Percentiles rank a stretch among this genome's conserved stretches.
phyloP scores from a whole-genome alignment of 441 rosid genomes.

The Pelargonium myrrhifolium region DNA sequence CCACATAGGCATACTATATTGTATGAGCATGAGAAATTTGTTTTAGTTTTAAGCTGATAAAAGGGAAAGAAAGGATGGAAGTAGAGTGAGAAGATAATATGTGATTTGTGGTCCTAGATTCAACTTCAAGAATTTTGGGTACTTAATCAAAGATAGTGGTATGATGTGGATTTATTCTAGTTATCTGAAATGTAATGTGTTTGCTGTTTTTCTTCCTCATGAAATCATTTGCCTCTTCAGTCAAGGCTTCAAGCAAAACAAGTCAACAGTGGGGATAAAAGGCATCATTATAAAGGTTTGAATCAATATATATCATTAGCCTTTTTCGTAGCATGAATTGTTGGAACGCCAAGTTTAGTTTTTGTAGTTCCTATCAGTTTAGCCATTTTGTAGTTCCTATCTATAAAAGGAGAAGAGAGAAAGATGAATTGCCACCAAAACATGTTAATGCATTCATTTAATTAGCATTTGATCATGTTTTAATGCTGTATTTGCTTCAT shows the following conservation, averaged over 20 bases:
- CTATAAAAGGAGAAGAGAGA: too few relatives aligned
- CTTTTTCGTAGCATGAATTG: background rate
- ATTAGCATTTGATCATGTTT: background rate
- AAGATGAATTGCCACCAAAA: too few relatives aligned
- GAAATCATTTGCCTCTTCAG: conserved; percentile 27
- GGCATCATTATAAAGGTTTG: conserved; percentile 72
- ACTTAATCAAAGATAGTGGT: background rate
- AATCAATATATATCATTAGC: background rate
- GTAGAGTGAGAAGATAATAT: background rate
- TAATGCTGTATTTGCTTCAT: background rate
- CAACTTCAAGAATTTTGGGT: background rate
- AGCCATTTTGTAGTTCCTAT: too few relatives aligned
- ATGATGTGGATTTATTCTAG: background rate
- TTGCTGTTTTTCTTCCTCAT: background rate
- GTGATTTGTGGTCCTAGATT: too few relatives aligned
- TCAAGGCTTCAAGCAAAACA: conserved; percentile 93
- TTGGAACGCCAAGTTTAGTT: background rate
- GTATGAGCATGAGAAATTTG: background rate
- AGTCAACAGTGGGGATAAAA: conserved; percentile 53
- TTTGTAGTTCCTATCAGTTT: background rate
- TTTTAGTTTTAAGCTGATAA: background rate
- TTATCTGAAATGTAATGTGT: background rate
- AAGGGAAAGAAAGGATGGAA: background rate
- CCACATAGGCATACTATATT: background rate
- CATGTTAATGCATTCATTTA: background rate